Conservation (phyloP, 345 rosid genomes). For the Melaleuca quinquenervia region DNA sequence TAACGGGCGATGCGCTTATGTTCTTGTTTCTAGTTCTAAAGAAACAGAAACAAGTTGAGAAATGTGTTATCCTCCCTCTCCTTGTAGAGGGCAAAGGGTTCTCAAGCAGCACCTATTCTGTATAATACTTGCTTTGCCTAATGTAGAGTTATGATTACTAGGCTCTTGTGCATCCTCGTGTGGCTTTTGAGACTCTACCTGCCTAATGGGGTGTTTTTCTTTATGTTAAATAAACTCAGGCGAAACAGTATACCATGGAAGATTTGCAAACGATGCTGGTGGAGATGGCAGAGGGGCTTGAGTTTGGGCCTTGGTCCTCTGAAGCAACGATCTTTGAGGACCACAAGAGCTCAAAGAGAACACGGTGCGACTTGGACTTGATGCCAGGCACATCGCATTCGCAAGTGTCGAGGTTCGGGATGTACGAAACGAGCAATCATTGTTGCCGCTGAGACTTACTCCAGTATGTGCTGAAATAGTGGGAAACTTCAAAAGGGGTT, state of each 20-base stretch:
- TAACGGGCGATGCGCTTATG: neutral
- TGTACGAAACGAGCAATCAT: neutral
- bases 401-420: neutral
- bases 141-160: neutral
- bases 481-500: neutral
- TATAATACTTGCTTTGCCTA: neutral
- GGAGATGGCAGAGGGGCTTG: conserved; percentile 35
- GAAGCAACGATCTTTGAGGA: neutral
- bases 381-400: neutral
- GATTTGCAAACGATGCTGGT: conserved; percentile 36
- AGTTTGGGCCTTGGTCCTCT: conserved; percentile 4
- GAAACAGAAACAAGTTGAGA: neutral
- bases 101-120: neutral
- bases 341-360: neutral
- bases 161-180: neutral
- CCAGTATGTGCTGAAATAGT: neutral
- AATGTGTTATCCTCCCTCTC: neutral
- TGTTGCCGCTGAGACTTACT: neutral
- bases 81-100: neutral
- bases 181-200: neutral
- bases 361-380: conserved; percentile 3
- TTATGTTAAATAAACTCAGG: conserved; percentile 4
- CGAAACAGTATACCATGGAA: conserved; percentile 27
- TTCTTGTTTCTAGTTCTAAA: neutral
- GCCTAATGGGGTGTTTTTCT: neutral